Evolutionary conservation across 371 early-diverging fungal genomes (phyloP).

Genomic region (Coemansia linderi): DNA sequence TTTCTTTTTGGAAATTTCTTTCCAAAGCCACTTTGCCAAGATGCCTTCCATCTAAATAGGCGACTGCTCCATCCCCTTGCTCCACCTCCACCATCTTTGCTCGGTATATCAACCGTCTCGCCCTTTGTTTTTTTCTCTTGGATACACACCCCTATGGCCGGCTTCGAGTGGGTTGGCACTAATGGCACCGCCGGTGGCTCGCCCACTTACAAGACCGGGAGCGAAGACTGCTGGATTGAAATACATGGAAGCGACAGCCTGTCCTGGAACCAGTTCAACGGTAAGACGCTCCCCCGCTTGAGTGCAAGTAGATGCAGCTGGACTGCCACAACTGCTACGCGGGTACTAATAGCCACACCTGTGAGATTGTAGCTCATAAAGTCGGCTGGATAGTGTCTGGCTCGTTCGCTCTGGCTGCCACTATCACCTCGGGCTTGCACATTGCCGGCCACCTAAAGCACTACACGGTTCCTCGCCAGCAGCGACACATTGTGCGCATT

Average conservation of each 20-base stretch:
- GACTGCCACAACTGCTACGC: too few species aligned
- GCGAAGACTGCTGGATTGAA: conserved; percentile 48
- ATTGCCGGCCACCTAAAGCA: conserved; percentile 58
- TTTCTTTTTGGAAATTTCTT: neutral
- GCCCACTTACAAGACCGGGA: conserved; percentile 21
- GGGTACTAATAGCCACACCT: neutral
- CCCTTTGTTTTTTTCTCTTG: neutral
- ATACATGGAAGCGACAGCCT: conserved; percentile 46
- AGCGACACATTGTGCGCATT: conserved; percentile 68
- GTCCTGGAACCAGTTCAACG: conserved; percentile 48
- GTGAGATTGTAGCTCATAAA: conserved; percentile 46
- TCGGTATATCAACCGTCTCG: neutral
- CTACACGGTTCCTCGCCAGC: conserved; percentile 59
- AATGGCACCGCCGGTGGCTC: conserved; percentile 20
- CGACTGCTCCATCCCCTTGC: neutral
- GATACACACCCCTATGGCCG: conserved; percentile 6
- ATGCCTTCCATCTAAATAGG: conserved; percentile 4
- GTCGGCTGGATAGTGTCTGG: conserved; percentile 60
- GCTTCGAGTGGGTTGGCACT: conserved; percentile 42
- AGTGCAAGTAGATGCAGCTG: neutral
- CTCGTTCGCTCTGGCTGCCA: conserved; percentile 54
- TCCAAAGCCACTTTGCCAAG: neutral
- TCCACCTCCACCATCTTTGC: neutral
- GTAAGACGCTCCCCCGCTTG: conserved; percentile 1
- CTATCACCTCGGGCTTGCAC: conserved; percentile 54